phyloP scores from a whole-genome alignment of 345 rosid species.

The Aegle marmelos region DNA sequence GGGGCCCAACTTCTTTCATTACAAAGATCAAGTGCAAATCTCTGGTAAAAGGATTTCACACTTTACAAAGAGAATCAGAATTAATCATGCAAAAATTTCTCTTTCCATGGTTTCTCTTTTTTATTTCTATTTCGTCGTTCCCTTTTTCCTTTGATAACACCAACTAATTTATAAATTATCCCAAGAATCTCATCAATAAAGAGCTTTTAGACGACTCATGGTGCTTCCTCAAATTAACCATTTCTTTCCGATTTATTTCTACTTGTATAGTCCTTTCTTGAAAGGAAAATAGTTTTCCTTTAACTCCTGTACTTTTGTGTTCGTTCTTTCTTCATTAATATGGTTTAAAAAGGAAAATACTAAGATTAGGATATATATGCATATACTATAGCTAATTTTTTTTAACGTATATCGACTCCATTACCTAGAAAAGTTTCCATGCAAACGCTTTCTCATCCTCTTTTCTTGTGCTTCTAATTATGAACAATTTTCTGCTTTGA shows the following conservation, averaged over 20 bases:
- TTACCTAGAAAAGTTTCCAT: slow-evolving; percentile 6
- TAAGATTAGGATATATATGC: neutral
- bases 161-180: neutral
- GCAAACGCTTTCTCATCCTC: neutral
- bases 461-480: neutral
- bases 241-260: neutral
- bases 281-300: neutral
- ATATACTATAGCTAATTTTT: no score
- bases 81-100: slow-evolving; percentile 11
- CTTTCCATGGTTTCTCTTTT: neutral
- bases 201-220: neutral
- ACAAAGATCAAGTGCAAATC: slow-evolving; percentile 61
- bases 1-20: slow-evolving; percentile 47
- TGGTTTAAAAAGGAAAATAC: no score
- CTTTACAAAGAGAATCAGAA: neutral
- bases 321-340: no score
- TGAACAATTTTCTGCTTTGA: no score
- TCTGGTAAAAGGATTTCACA: slow-evolving; percentile 43
- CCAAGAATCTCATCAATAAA: neutral
- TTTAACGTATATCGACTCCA: neutral
- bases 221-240: neutral
- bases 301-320: neutral
- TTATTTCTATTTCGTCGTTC: neutral
- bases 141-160: neutral
- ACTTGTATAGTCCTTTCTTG: no score